A percentile compares a stretch with the other conserved stretches of the same genome.
Conservation (phyloP, 2,329 filamentous ascomycete species). For the Alternaria viburni region DNA sequence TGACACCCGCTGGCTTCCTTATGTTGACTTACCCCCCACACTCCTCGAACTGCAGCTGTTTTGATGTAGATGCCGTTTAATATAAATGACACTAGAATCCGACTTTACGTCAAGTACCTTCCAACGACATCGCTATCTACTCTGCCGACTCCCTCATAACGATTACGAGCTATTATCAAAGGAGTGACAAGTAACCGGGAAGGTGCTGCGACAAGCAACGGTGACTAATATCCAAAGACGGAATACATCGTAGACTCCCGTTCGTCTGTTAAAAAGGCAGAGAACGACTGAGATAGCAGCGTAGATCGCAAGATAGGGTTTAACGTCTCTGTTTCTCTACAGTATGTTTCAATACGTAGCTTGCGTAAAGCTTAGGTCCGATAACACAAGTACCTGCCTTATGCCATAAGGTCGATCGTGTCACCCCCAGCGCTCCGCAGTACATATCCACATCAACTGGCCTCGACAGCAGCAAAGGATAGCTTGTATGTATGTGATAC, state of each 20-base stretch:
- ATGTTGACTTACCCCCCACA: no score
- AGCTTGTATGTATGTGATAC: background rate
- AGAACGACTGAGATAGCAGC: background rate
- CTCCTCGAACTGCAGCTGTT: background rate
- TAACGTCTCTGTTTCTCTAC: background rate
- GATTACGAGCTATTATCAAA: background rate
- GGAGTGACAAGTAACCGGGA: background rate
- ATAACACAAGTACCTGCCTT: background rate
- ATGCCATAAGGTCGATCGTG: rapidly evolving
- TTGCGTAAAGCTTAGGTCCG: background rate
- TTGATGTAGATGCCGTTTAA: background rate
- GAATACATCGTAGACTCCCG: background rate
- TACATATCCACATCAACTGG: background rate
- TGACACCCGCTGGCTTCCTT: no score
- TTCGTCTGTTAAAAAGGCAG: background rate
- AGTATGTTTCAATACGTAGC: background rate
- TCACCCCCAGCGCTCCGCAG: background rate
- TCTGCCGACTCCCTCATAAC: background rate
- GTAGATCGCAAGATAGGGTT: background rate
- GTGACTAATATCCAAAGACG: background rate
- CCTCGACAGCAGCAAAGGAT: rapidly evolving
- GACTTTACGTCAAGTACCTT: background rate
- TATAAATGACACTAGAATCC: background rate
- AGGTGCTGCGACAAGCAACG: no score
- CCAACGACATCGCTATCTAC: rapidly evolving